Evolutionary conservation across 441 rosid genomes (phyloP), one percentile per base, ranked within the genome.

Genomic region (Lepidium campestre): DNA sequence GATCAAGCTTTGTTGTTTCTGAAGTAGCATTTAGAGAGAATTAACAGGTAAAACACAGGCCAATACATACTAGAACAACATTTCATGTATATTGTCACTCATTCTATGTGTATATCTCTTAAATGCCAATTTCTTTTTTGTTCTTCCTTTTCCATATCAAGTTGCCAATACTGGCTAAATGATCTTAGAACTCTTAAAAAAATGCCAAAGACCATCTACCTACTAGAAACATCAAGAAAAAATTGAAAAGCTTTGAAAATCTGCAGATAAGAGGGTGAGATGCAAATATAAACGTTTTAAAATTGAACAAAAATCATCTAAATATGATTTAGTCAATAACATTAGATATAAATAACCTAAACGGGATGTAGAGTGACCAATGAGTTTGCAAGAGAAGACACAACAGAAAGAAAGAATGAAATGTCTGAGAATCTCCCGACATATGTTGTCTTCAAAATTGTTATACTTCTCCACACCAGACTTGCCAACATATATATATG

Each of bases 1-100:
- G 35, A 62, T 52, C 62, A 58, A 65, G 67, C 59, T 72, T 40
- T 72, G 71, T 65, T 57, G 54, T 47, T 47, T 57, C 36, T 46
- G 55, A 57, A 39, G 75, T 34, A 48, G 46, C 70, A 52, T 50
- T n/a, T 5, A 12, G 18, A 40, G 45, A 49, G 52, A 61, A 3
- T 42, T 53, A 44, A 44, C 40, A 61, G 40, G 41, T 52, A 29
- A 46, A 37, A 13, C 34, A 64, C 31, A 57, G 14, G 60, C 45
- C 65, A 52, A 50, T 59, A 13, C 39, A 63, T 71, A 55, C 34
- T 3, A 59, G 17, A 47, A 41, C 34, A 22, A 47, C 46, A 27
- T 40, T 57, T 65, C 17, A 20, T 67, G 77, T 67, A 60, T 52
- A 66, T 73, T 60, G 32, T 42, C 36, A 67, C 4, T 52, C 57